phyloP scores from a whole-genome alignment of 176 grass and related monocot species.

The Triticum timopheevii region DNA sequence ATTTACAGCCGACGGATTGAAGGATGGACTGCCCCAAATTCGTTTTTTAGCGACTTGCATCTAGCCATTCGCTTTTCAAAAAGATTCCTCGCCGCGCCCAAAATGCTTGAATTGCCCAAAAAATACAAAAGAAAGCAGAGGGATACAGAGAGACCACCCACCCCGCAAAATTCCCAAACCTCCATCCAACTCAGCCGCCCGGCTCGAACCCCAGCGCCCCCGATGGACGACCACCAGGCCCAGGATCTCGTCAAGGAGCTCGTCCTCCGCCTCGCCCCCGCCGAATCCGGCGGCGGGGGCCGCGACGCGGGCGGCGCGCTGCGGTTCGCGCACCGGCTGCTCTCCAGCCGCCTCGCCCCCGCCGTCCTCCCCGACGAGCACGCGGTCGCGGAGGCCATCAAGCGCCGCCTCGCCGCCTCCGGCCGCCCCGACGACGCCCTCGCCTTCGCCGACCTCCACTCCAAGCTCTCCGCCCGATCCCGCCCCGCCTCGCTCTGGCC shows the following conservation, averaged over 20 bases:
- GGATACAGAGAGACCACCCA: background rate
- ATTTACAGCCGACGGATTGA: too few species aligned
- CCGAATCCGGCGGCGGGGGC: slow-evolving; percentile 13
- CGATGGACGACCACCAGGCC: slow-evolving; percentile 79
- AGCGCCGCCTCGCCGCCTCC: slow-evolving; percentile 71
- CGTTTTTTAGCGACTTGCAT: too few species aligned
- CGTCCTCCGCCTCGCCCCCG: slow-evolving; percentile 62
- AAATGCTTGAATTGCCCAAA: background rate
- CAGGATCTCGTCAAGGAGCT: slow-evolving; percentile 91
- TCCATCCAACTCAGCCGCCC: background rate
- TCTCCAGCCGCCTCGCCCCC: slow-evolving; percentile 79
- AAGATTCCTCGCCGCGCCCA: slow-evolving; percentile 30
- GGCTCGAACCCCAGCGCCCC: slow-evolving; percentile 63
- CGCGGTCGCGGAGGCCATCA: slow-evolving; percentile 88
- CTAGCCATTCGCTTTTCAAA: background rate
- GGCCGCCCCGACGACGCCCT: slow-evolving; percentile 74
- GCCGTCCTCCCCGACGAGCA: slow-evolving; percentile 70
- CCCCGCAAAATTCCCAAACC: slow-evolving; percentile 31
- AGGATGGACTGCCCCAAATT: too few species aligned
- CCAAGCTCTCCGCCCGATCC: slow-evolving; percentile 75
- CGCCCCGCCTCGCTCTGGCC: slow-evolving; percentile 74
- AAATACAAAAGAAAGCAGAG: background rate
- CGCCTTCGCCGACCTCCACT: slow-evolving; percentile 80
- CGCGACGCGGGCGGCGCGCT: slow-evolving; percentile 49
- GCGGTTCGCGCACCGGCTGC: slow-evolving; percentile 70